Evolutionary conservation across 2,329 filamentous ascomycete genomes (phyloP).

Genomic region (Chaetomium sp.): DNA sequence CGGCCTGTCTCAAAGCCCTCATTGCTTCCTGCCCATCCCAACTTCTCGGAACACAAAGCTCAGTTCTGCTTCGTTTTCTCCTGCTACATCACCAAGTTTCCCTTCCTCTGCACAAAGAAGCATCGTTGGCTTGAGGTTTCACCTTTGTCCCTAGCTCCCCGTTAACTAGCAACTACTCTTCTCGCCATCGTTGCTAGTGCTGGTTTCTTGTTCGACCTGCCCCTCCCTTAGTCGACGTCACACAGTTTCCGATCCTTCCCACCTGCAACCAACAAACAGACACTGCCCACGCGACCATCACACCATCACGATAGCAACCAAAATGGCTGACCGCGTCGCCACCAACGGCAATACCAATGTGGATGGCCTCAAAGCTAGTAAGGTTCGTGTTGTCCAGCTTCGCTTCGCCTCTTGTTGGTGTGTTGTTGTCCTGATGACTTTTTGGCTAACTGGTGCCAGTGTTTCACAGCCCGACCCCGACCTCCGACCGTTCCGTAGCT

Average conservation of each 20-base stretch:
- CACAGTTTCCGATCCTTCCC: slow-evolving; percentile 4
- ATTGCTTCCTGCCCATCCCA: slow-evolving; percentile 24
- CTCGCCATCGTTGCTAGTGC: not conserved
- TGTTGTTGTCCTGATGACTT: slow-evolving; percentile 7
- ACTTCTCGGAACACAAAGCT: slow-evolving; percentile 15
- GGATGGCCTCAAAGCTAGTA: slow-evolving; percentile 56
- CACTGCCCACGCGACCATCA: slow-evolving; percentile 19
- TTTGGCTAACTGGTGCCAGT: slow-evolving; percentile 42
- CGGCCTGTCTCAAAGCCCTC: slow-evolving; percentile 28
- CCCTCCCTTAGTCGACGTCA: slow-evolving; percentile 22
- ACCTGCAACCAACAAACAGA: slow-evolving; percentile 3
- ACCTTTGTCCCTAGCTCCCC: slow-evolving; percentile 18
- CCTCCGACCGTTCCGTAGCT: slow-evolving; percentile 19
- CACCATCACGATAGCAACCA: slow-evolving; percentile 25
- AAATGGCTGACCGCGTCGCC: slow-evolving; percentile 49
- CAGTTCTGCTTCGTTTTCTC: not conserved
- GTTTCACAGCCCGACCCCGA: slow-evolving; percentile 36
- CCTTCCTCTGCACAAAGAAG: slow-evolving; percentile 14
- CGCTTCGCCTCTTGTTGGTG: not conserved
- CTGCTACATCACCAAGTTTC: slow-evolving; percentile 11
- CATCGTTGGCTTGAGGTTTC: slow-evolving; percentile 6
- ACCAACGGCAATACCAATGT: slow-evolving; percentile 52
- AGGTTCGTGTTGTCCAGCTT: slow-evolving; percentile 40
- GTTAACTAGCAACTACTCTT: not conserved
- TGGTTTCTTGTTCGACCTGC: not conserved